Percentiles rank a stretch among this genome's conserved stretches.
phyloP scores from a whole-genome alignment of 148 eudicot genomes.

The Agrostemma githago region DNA sequence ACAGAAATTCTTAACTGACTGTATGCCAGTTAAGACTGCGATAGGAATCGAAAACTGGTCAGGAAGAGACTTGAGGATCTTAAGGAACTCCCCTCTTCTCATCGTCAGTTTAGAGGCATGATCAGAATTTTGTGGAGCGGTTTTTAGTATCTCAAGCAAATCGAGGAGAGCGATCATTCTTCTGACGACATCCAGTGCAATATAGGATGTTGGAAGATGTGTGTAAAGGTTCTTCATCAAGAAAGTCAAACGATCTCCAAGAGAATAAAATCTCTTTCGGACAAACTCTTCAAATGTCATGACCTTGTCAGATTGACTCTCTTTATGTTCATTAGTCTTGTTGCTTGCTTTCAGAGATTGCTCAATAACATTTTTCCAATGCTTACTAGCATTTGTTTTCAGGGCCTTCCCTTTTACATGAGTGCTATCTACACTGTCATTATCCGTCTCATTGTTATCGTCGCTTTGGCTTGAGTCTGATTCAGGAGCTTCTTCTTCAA shows the following conservation, averaged over 20 bases:
- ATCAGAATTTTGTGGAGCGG: not conserved
- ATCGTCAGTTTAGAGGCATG: slow-evolving; percentile 1
- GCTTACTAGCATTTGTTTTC: slow-evolving; percentile 11
- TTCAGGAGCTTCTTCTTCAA: slow-evolving; percentile 3
- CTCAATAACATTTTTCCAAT: slow-evolving; percentile 21
- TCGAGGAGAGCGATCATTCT: slow-evolving; percentile 30
- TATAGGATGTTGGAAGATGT: slow-evolving; percentile 39
- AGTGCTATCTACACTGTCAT: not conserved
- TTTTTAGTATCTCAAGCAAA: slow-evolving; percentile 12
- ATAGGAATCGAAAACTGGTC: slow-evolving; percentile 15
- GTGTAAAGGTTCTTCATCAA: slow-evolving; percentile 32
- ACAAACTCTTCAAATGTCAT: slow-evolving; percentile 32
- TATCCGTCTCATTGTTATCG: not conserved
- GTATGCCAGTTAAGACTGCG: not conserved
- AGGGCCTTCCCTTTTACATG: slow-evolving; percentile 13
- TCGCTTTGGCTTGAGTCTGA: slow-evolving; percentile 12
- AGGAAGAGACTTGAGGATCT: slow-evolving; percentile 30
- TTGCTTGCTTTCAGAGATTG: slow-evolving; percentile 17
- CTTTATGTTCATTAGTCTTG: not conserved
- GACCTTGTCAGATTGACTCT: not conserved
- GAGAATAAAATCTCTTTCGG: slow-evolving; percentile 15
- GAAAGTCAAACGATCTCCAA: slow-evolving; percentile 18
- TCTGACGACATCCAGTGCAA: slow-evolving; percentile 27
- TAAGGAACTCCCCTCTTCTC: slow-evolving; percentile 18
- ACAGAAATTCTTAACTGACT: slow-evolving; percentile 35